These are phyloP conservation scores for Amanita rimosa DNA, from an alignment of 768 basidiomycete species.

Conservation along the genomic window DNA sequence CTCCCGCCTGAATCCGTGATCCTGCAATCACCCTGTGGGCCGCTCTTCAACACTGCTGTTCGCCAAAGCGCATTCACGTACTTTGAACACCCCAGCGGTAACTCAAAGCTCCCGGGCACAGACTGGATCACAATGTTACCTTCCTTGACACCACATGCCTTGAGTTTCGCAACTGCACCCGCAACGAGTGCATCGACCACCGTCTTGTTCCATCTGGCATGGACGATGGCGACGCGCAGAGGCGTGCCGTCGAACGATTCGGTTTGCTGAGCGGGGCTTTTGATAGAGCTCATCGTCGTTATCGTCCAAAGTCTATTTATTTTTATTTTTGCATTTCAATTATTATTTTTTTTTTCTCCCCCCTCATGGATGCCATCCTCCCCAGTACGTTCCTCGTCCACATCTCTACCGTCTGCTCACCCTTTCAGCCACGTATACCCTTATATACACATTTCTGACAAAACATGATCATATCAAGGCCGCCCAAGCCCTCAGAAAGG, in stretches of 20 bases:
- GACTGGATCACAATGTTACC: slow-evolving; percentile 84
- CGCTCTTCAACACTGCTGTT: neutral
- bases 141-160: slow-evolving; percentile 78
- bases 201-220: slow-evolving; percentile 89
- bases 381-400: slow-evolving; percentile 21
- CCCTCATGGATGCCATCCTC: slow-evolving; percentile 28
- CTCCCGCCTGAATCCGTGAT: slow-evolving; percentile 69
- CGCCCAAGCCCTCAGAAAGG: slow-evolving; percentile 65
- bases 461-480: slow-evolving; percentile 58
- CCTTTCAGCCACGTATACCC: slow-evolving; percentile 55
- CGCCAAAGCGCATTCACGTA: slow-evolving; percentile 24
- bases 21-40: slow-evolving; percentile 74
- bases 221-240: slow-evolving; percentile 85
- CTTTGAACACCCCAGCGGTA: slow-evolving; percentile 83
- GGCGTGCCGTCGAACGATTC: slow-evolving; percentile 65
- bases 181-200: slow-evolving; percentile 80
- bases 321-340: neutral
- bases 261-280: slow-evolving; percentile 57
- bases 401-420: neutral
- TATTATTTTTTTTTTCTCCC: neutral
- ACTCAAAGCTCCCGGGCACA: slow-evolving; percentile 92
- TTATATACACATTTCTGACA: slow-evolving; percentile 65
- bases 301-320: slow-evolving; percentile 21
- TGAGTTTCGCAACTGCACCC: slow-evolving; percentile 73
- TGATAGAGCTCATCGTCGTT: slow-evolving; percentile 54